Base-by-base conservation (phyloP, 805 yeast genomes). In the Saccharomyces kudriavzevii region DNA sequence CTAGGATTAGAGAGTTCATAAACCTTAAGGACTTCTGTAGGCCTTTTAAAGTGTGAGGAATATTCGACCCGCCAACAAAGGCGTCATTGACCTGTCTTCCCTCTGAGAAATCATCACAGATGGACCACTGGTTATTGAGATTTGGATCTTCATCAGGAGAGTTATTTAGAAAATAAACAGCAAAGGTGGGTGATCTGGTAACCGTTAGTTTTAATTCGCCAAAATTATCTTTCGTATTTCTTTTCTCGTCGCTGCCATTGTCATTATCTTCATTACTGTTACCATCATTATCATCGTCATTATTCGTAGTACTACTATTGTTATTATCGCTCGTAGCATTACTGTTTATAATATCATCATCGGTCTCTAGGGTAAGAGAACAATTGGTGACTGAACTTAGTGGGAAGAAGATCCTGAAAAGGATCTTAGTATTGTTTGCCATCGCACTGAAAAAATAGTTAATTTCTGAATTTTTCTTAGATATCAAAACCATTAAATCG, bases 91-190 rank as follows among this genome's bases (percentile, higher is more conserved):
- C 94, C 64, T 87, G 92, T 62, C 85, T 89, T 13, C 88, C 91
- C 61, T 87, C 94, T 54, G 89, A 83, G 59, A 87, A 87, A 69
- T 87, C 95, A 54, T 85, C 92, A 68, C 92, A 86, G 26, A 85
- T 83, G 1, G 87, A 83, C 69, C 69, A 65, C 49, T 64, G 69
- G 46, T 58, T 63, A 40, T 53, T 56, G 26, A 53, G 54, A 31
- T 55, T 50, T 25, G 52, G 25, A 54, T 80, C 84, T 55, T 79
- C 78, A 29, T 65, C 64, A 31, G 83, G 76, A 9, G 76, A 76
- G 51, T 72, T 72, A 60, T 80, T 77, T 54, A 82, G 72, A 65
- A 86, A 87, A 61, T 83, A 84, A 1, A 87, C 94, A 0, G 91
- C 88, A 69, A 87, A 87, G 62, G 82, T 83, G 4, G 95, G 95